phyloP scores from a whole-genome alignment of 768 basidiomycete genomes.

The Pisolithus marmoratus region DNA sequence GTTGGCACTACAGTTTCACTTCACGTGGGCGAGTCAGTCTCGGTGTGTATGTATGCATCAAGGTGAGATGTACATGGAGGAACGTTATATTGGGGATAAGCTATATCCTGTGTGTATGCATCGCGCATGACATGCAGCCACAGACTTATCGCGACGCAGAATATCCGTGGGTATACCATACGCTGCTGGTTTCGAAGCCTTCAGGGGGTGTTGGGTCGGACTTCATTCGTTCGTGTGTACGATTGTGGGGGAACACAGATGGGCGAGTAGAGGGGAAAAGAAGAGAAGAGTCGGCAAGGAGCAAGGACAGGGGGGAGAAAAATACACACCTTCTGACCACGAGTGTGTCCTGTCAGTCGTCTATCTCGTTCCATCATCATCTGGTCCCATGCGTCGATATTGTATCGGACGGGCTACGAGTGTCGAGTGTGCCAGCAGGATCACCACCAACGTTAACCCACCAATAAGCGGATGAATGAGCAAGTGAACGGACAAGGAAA shows the following conservation, averaged over 20 bases:
- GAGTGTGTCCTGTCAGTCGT: slow-evolving; percentile 76
- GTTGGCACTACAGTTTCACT: no score
- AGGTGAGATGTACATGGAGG: background rate
- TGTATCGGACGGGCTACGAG: slow-evolving; percentile 72
- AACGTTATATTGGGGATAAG: background rate
- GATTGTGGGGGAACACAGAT: background rate
- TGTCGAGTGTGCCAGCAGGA: no score
- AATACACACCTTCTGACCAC: slow-evolving; percentile 77
- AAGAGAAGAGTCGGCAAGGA: no score
- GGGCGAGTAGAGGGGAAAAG: background rate
- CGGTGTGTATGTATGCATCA: background rate
- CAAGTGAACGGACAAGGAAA: no score
- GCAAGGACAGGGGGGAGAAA: background rate
- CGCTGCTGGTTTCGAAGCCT: slow-evolving; percentile 65
- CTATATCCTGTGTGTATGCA: background rate
- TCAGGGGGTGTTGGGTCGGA: slow-evolving; percentile 62
- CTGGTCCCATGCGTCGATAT: slow-evolving; percentile 85
- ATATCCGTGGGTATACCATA: slow-evolving; percentile 61
- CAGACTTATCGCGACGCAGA: background rate
- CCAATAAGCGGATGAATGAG: no score
- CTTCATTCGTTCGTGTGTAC: slow-evolving; percentile 30
- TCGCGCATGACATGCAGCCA: background rate
- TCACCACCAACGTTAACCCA: no score
- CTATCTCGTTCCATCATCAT: slow-evolving; percentile 95
- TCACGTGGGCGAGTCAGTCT: background rate